Evolutionary conservation across 768 basidiomycete species (phyloP).

Genomic region (Tricholoma bakamatsutake): DNA sequence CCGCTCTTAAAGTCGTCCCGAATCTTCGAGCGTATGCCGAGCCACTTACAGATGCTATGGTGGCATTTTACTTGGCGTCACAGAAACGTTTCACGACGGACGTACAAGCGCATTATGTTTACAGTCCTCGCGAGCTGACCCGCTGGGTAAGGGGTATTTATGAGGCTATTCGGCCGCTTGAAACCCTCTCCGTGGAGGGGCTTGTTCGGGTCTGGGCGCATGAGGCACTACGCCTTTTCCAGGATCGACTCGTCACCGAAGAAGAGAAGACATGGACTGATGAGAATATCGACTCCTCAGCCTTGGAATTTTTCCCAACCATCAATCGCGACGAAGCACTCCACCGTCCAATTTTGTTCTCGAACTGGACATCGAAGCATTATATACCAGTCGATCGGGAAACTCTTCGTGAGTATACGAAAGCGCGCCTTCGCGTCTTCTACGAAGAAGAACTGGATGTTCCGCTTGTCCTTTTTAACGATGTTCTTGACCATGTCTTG

Average conservation of each 20-base stretch:
- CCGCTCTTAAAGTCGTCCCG: slow-evolving; percentile 91
- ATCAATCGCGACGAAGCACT: slow-evolving; percentile 86
- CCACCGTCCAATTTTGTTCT: slow-evolving; percentile 87
- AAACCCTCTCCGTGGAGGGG: slow-evolving; percentile 90
- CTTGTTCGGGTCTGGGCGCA: slow-evolving; percentile 97
- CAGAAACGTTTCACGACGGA: slow-evolving; percentile 95
- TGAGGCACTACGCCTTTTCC: slow-evolving; percentile 94
- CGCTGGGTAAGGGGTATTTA: slow-evolving; percentile 97
- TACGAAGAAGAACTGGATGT: slow-evolving; percentile 99
- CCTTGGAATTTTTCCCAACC: slow-evolving; percentile 89
- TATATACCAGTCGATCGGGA: slow-evolving; percentile 96
- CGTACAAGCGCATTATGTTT: slow-evolving; percentile 97
- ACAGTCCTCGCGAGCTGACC: slow-evolving; percentile 97
- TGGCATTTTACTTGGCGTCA: slow-evolving; percentile 89
- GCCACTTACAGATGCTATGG: slow-evolving; percentile 97
- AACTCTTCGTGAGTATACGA: slow-evolving; percentile 89
- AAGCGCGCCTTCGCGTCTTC: slow-evolving; percentile 95
- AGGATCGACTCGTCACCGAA: slow-evolving; percentile 91
- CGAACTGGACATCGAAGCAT: slow-evolving; percentile 98
- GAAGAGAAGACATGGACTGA: slow-evolving; percentile 96
- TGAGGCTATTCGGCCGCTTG: slow-evolving; percentile 91
- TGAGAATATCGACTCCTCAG: slow-evolving; percentile 78
- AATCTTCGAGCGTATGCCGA: slow-evolving; percentile 89
- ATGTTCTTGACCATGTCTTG: slow-evolving; percentile 95
- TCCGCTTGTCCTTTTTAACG: slow-evolving; percentile 95